Percentiles rank a stretch among this genome's conserved stretches.
Conservation (phyloP, 2,329 filamentous ascomycete species). For the Magnaporthiopsis incrustans region DNA sequence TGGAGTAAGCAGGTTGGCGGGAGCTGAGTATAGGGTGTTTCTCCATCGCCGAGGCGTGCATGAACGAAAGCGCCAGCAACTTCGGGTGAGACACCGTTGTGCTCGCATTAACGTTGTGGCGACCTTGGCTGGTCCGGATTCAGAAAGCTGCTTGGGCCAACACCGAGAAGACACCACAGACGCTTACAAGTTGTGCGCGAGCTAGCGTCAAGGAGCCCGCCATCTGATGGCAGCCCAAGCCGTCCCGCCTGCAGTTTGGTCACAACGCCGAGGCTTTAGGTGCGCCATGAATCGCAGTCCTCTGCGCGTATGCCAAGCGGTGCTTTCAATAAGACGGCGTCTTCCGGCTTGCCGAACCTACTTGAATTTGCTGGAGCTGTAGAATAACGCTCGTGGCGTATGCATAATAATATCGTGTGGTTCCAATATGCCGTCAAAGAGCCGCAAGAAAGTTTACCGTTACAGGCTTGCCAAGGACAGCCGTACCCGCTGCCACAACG, state of each 20-base stretch:
- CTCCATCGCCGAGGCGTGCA: not conserved
- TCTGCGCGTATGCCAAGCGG: not conserved
- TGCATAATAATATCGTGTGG: not conserved
- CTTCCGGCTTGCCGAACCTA: not conserved
- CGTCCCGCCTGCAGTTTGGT: not conserved
- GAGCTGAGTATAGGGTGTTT: too few relatives aligned
- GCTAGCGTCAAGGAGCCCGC: not conserved
- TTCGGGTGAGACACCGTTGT: not conserved
- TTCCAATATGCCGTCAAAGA: not conserved
- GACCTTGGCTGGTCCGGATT: not conserved
- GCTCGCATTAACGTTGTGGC: not conserved
- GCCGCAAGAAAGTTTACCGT: not conserved
- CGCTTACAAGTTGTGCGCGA: too few relatives aligned
- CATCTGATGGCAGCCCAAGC: not conserved
- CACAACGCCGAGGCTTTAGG: not conserved
- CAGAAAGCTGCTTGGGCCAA: not conserved
- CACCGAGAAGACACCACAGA: not conserved
- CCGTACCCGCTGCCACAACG: too few relatives aligned
- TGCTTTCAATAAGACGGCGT: not conserved
- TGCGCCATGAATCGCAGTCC: not conserved
- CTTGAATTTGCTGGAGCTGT: not conserved
- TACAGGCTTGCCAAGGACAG: not conserved
- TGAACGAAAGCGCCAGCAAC: not conserved
- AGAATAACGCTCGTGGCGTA: not conserved
- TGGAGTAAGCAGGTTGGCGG: constrained; percentile 52